Evolutionary conservation across 495 filamentous ascomycete species (phyloP).

Genomic region (Coniosporium apollinis): DNA sequence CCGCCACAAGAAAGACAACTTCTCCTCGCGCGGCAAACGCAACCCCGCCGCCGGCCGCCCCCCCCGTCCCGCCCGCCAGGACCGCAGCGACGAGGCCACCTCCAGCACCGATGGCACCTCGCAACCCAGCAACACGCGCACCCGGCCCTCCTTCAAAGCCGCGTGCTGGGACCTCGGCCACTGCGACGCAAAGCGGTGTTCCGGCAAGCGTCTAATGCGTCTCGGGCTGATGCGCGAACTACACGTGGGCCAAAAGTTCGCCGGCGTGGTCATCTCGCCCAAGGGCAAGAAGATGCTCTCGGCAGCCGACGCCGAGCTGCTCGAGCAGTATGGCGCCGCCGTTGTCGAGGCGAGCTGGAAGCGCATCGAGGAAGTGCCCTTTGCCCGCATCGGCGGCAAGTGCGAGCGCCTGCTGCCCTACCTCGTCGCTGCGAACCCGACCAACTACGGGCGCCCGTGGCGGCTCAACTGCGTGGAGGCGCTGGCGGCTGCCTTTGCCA

Average conservation of each 20-base stretch:
- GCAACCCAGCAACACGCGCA: constrained; percentile 18
- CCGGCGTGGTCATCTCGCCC: constrained; percentile 84
- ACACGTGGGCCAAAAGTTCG: constrained; percentile 73
- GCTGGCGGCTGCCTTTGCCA: constrained; percentile 76
- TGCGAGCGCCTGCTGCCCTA: constrained; percentile 86
- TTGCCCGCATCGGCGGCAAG: constrained; percentile 80
- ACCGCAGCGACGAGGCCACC: constrained; percentile 22
- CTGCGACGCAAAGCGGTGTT: constrained; percentile 94
- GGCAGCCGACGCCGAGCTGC: constrained; percentile 58
- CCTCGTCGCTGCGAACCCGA: constrained; percentile 86
- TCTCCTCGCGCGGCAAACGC: constrained; percentile 41
- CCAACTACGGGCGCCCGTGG: constrained; percentile 95
- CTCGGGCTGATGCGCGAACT: constrained; percentile 88
- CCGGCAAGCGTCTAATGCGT: constrained; percentile 82
- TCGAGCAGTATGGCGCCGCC: constrained; percentile 80
- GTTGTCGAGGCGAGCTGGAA: constrained; percentile 98
- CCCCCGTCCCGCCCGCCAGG: constrained; percentile 25
- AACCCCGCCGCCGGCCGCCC: constrained; percentile 14
- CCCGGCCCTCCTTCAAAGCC: constrained; percentile 60
- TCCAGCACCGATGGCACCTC: constrained; percentile 26
- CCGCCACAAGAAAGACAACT: constrained; percentile 85
- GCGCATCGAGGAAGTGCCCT: constrained; percentile 77
- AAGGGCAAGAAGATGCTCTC: constrained; percentile 78
- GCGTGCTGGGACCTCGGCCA: constrained; percentile 97
- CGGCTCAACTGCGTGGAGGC: constrained; percentile 91